phyloP scores from a whole-genome alignment of 768 basidiomycete genomes.

The Russula olivacea region DNA sequence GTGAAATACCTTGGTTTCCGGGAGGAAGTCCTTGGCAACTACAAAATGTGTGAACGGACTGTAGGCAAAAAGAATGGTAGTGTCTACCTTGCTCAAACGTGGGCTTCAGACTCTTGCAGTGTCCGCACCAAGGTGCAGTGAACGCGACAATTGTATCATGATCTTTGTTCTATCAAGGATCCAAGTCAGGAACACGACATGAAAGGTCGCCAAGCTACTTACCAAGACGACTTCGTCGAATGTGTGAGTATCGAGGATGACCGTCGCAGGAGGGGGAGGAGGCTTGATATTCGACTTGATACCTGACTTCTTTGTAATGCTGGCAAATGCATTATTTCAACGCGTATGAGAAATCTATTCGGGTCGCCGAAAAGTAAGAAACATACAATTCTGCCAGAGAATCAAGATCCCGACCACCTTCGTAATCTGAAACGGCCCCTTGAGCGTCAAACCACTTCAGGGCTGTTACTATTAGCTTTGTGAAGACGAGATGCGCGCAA shows the following conservation, averaged over 20 bases:
- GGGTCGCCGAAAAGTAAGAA: not conserved
- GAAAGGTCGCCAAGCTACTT: constrained; percentile 23
- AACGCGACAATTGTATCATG: constrained; percentile 86
- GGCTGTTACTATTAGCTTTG: constrained; percentile 43
- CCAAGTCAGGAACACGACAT: not conserved
- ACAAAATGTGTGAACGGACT: not conserved
- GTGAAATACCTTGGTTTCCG: constrained; percentile 61
- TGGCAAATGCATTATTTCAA: constrained; percentile 30
- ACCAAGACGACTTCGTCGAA: constrained; percentile 75
- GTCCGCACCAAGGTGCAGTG: constrained; percentile 87
- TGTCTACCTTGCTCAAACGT: constrained; percentile 66
- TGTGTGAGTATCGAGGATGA: constrained; percentile 60
- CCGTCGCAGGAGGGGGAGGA: constrained; percentile 67
- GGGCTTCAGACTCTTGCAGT: constrained; percentile 91
- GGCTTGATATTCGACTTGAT: constrained; percentile 86
- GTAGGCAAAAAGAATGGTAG: not conserved
- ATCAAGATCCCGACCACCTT: constrained; percentile 76
- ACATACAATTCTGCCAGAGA: constrained; percentile 69
- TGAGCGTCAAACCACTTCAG: constrained; percentile 84
- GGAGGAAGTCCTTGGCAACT: constrained; percentile 75
- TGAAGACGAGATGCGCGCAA: not conserved
- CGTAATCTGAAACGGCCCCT: constrained; percentile 55
- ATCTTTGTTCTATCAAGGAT: constrained; percentile 39
- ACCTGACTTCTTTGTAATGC: constrained; percentile 67
- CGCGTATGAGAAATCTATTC: not conserved